Evolutionary conservation across 768 basidiomycete species (phyloP).

Genomic region (Tylopilus felleus): DNA sequence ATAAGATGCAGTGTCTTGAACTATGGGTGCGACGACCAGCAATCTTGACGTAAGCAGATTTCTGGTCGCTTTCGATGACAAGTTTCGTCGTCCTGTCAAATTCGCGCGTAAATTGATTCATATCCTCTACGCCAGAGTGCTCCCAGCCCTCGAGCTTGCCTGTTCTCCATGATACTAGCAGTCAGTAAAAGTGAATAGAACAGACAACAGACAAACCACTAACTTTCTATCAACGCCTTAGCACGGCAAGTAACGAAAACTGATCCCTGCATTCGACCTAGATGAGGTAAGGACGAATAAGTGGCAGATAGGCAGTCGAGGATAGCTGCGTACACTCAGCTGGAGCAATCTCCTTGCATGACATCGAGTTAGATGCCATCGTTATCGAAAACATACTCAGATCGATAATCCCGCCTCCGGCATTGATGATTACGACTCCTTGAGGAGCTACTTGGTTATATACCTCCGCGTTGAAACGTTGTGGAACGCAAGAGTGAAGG

Average conservation of each 20-base stretch:
- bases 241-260: background rate
- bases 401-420: background rate
- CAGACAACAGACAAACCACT: background rate
- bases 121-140: background rate
- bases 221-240: background rate
- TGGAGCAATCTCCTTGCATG: background rate
- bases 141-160: constrained; percentile 5
- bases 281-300: background rate
- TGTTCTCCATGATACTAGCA: background rate
- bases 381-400: background rate
- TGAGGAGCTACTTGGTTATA: background rate
- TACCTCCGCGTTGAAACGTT: background rate
- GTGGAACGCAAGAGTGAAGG: constrained; percentile 1
- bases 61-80: background rate
- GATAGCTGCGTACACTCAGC: background rate
- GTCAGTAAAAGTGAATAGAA: background rate
- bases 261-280: background rate
- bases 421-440: background rate
- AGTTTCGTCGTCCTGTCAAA: constrained; percentile 2
- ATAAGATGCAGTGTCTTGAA: background rate
- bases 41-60: constrained; percentile 10
- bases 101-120: background rate
- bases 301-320: background rate
- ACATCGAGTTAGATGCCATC: background rate
- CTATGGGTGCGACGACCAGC: background rate